Evolutionary conservation across 2,329 filamentous ascomycete species (phyloP).

Genomic region (Calycina herbarum): DNA sequence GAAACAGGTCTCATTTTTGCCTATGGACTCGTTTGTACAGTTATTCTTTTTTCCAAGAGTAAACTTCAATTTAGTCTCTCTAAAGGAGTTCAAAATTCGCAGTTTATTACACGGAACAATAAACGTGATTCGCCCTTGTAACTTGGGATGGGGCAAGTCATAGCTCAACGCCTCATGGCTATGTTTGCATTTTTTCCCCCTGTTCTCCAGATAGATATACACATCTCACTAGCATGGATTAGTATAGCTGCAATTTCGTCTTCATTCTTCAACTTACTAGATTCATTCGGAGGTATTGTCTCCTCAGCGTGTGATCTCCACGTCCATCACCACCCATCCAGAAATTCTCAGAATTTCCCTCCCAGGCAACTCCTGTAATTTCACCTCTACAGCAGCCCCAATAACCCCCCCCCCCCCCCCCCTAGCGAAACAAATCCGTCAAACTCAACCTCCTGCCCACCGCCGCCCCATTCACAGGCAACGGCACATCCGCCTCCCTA

Average conservation of each 20-base stretch:
- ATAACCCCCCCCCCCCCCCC: background rate
- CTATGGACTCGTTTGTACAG: too few relatives aligned
- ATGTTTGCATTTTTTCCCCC: background rate
- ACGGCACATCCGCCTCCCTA: background rate
- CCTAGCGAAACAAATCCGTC: constrained; percentile 29
- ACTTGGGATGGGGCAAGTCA: background rate
- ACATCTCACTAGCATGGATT: background rate
- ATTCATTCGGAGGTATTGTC: background rate
- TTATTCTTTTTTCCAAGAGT: too few relatives aligned
- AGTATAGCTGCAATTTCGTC: background rate
- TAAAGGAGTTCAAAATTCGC: too few relatives aligned
- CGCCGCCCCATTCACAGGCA: constrained; percentile 8
- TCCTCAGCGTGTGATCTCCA: background rate
- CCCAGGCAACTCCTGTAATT: background rate
- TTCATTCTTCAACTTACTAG: constrained; percentile 1
- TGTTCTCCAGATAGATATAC: background rate
- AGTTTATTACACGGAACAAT: too few relatives aligned
- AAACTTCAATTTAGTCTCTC: too few relatives aligned
- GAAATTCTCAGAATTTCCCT: background rate
- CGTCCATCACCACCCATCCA: background rate
- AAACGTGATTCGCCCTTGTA: too few relatives aligned
- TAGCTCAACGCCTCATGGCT: background rate
- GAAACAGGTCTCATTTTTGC: too few relatives aligned
- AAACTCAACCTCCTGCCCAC: constrained; percentile 33
- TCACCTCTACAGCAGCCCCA: background rate